Evolutionary conservation across 768 basidiomycete species (phyloP).

Genomic region (Rhodotorula babjevae): DNA sequence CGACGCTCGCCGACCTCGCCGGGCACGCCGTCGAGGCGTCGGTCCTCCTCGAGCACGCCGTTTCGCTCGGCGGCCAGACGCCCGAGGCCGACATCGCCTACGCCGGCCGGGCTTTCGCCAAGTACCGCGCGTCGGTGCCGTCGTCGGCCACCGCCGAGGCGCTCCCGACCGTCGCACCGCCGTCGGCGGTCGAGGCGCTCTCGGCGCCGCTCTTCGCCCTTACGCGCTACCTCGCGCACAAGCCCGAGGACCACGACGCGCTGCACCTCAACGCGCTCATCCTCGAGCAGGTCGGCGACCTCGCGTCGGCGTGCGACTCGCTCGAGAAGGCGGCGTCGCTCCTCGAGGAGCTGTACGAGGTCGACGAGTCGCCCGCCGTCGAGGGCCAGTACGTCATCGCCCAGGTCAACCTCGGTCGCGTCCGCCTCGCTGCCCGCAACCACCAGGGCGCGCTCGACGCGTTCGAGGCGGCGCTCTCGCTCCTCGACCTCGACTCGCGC

Average conservation of each 20-base stretch:
- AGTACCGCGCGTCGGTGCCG: conserved; percentile 39
- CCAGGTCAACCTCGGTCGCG: conserved; percentile 71
- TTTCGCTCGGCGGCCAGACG: conserved; percentile 57
- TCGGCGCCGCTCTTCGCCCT: conserved; percentile 76
- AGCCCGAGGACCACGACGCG: conserved; percentile 66
- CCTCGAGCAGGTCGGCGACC: conserved; percentile 74
- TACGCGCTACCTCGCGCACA: conserved; percentile 64
- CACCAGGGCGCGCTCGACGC: conserved; percentile 62
- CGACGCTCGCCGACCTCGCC: conserved; percentile 40
- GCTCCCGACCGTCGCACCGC: background rate
- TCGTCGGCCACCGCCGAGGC: conserved; percentile 42
- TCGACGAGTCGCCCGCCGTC: conserved; percentile 69
- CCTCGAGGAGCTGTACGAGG: conserved; percentile 83
- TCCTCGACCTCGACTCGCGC: conserved; percentile 54
- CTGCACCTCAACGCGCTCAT: conserved; percentile 78
- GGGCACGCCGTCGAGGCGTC: conserved; percentile 32
- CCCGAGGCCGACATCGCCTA: conserved; percentile 76
- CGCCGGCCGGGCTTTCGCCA: conserved; percentile 59
- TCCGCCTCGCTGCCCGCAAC: conserved; percentile 61
- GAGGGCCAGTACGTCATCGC: conserved; percentile 77
- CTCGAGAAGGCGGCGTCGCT: conserved; percentile 63
- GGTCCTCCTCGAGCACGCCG: conserved; percentile 60
- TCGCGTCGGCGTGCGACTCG: conserved; percentile 58
- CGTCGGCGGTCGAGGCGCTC: conserved; percentile 52
- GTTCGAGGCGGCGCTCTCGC: conserved; percentile 66